Conservation (phyloP, 805 yeast genomes). For the Wickerhamiella australiensis region DNA sequence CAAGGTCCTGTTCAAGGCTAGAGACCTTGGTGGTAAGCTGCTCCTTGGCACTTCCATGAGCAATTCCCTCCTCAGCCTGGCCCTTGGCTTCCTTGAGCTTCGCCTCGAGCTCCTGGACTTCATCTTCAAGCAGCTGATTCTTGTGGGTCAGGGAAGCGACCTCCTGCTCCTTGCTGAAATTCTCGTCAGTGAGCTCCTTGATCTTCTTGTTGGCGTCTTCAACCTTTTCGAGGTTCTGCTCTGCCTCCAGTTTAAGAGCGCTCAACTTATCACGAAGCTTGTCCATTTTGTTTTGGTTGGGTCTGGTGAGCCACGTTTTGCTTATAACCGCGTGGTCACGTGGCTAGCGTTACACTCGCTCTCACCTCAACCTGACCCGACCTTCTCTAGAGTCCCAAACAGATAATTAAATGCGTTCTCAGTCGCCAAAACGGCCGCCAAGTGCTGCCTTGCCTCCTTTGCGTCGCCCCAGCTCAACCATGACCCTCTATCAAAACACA, state of each 20-base stretch:
- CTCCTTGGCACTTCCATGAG: conserved; percentile 80
- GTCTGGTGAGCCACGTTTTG: conserved; percentile 5
- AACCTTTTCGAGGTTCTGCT: conserved; percentile 92
- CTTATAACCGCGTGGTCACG: conserved; percentile 10
- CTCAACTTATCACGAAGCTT: conserved; percentile 24
- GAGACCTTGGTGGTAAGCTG: conserved; percentile 81
- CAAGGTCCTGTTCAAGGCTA: conserved; percentile 81
- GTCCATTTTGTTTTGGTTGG: conserved; percentile 43
- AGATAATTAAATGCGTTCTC: neutral
- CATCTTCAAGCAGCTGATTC: conserved; percentile 80
- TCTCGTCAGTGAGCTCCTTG: conserved; percentile 86
- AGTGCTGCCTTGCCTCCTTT: conserved; percentile 10
- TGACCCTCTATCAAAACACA: conserved; percentile 10
- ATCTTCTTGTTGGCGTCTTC: conserved; percentile 72
- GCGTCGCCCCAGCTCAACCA: conserved; percentile 21
- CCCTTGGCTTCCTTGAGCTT: conserved; percentile 52
- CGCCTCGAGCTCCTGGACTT: conserved; percentile 55
- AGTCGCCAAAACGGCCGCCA: conserved; percentile 6
- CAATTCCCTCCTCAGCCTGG: conserved; percentile 81
- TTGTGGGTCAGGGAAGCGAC: conserved; percentile 86
- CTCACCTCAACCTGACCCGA: neutral
- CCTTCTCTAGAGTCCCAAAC: neutral
- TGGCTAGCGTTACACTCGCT: neutral
- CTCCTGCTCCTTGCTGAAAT: conserved; percentile 85
- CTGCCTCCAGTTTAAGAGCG: conserved; percentile 82